Percentiles rank a stretch among this genome's conserved stretches.
Conservation (phyloP, 441 rosid genomes). For the Metrosideros polymorpha region DNA sequence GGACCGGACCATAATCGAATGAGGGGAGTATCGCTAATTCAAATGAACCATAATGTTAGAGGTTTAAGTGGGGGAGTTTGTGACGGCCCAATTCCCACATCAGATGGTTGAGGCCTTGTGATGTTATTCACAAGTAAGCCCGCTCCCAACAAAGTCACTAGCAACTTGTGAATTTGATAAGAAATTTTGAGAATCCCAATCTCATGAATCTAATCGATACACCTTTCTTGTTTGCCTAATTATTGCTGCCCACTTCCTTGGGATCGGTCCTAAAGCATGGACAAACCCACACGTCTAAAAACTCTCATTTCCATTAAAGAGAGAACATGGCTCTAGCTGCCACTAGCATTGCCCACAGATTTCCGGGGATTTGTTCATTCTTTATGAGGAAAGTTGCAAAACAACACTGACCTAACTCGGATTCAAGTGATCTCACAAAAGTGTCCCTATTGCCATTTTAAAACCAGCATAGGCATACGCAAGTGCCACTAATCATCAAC, state of each 20-base stretch:
- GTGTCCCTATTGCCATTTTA: background rate
- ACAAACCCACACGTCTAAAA: background rate
- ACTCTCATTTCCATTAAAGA: background rate
- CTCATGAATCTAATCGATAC: background rate
- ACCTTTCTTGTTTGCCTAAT: background rate
- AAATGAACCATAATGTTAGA: background rate
- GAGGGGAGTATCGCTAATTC: background rate
- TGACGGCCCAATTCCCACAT: background rate
- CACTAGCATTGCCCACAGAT: background rate
- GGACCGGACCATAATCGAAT: background rate
- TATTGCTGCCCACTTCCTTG: background rate
- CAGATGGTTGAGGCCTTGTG: background rate
- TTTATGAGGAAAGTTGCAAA: background rate
- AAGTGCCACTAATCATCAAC: background rate
- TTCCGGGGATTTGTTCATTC: background rate
- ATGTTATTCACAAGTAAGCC: background rate
- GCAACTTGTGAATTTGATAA: background rate
- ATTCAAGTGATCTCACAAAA: background rate
- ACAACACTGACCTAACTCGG: background rate
- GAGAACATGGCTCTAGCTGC: background rate
- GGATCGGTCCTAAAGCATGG: background rate
- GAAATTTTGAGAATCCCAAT: background rate
- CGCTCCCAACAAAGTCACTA: background rate
- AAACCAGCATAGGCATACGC: background rate
- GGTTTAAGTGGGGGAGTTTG: background rate